Evolutionary conservation across 192 early-diverging fungal genomes (phyloP), one percentile per base, ranked within the genome.

Genomic region (Coemansia sp.): DNA sequence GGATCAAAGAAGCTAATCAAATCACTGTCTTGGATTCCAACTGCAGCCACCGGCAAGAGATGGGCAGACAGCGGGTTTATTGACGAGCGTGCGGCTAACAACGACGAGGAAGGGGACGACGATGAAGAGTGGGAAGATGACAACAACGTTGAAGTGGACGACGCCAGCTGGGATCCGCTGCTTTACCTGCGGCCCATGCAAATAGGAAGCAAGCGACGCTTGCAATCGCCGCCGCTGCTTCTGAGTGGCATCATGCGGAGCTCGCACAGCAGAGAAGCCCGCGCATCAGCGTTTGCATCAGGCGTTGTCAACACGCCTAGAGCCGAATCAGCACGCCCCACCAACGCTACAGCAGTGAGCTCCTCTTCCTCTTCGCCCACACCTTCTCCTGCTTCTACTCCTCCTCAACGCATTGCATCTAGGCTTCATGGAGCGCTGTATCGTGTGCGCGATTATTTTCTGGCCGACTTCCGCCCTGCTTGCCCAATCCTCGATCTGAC

Each of bases 401-500:
- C 7, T 14, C 39, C 7, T 14, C 39, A 41, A 41, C 39, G 39
- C 39, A 41, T 41, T 0, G 39, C 39, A 12, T 1, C 39, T 14
- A 64, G 68, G 14, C 35, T 67, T 4, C 45, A 48, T 1, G 68
- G 56, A 18, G 62, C 66, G 16, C 33, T 80, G 23, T 65, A 68
- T 34, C 72, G 67, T 2, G 62, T 75, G 64, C 72, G 78, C 26
- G 78, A 80, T 73, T 80, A 80, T 52, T 80, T 80, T 30, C 12
- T 80, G 62, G 78, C 78, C 0, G 78, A 80, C 59, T 80, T 80
- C 48, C 46, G 73, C 0, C 78, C 78, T 4, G 78, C 78, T 1
- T 64, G 66, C 5, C 78, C 78, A 0, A 80, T 80, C 41, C 72
- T 80, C n/a, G 78, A 81, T 55, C 73, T 81, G 45, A 81, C 78